Conservation (phyloP, 129 eudicot genomes). For the Rutidosis leptorrhynchoides region DNA sequence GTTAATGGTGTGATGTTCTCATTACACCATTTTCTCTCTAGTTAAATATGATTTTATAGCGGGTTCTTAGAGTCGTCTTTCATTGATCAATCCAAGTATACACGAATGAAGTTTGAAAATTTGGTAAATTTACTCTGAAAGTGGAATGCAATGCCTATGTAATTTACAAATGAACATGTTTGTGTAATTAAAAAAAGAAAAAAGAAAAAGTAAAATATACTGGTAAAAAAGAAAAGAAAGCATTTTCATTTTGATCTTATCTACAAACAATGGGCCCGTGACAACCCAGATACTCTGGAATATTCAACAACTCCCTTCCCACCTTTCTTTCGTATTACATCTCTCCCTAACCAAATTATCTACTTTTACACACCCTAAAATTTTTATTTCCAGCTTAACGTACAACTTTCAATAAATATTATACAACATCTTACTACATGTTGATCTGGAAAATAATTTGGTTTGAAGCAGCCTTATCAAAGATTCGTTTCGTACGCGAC, state of each 20-base stretch:
- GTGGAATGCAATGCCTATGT: neutral
- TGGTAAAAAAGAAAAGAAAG: slow-evolving; percentile 6
- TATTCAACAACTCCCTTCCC: slow-evolving; percentile 49
- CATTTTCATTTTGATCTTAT: slow-evolving; percentile 51
- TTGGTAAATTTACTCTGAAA: neutral
- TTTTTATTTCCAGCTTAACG: neutral
- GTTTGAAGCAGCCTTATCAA: slow-evolving; percentile 4
- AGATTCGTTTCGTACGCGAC: slow-evolving; percentile 81
- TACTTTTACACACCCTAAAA: neutral
- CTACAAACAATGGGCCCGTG: slow-evolving; percentile 26
- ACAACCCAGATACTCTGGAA: slow-evolving; percentile 53
- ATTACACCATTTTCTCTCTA: too few relatives aligned
- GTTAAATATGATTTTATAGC: too few relatives aligned
- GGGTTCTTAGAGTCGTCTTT: too few relatives aligned
- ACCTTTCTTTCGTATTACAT: neutral
- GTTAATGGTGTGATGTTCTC: too few relatives aligned
- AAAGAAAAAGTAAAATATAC: slow-evolving; percentile 1
- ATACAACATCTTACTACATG: neutral
- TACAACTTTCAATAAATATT: neutral
- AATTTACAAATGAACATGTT: slow-evolving; percentile 15
- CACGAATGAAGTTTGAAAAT: too few relatives aligned
- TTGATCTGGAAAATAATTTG: neutral
- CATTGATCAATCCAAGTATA: too few relatives aligned
- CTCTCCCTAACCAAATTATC: slow-evolving; percentile 17
- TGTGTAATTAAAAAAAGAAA: too few relatives aligned